Evolutionary conservation across 192 early-diverging fungal species (phyloP).

Genomic region (Coemansia sp.): DNA sequence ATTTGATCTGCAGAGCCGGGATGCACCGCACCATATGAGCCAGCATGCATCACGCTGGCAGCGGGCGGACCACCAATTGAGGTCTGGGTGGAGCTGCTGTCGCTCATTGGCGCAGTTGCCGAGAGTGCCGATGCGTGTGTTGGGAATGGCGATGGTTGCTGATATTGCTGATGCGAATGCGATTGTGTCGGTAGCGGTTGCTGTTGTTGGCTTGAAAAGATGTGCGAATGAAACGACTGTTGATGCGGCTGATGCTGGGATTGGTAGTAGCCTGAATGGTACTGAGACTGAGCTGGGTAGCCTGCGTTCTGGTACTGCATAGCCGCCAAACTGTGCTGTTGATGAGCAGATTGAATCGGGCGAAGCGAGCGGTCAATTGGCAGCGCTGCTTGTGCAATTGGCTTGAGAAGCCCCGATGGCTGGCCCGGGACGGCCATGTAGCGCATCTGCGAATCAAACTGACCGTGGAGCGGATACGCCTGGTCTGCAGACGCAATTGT

Average conservation of each 20-base stretch:
- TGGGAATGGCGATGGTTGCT: conserved; percentile 37
- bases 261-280: conserved; percentile 32
- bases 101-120: conserved; percentile 34
- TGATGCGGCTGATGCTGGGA: conserved; percentile 21
- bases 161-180: conserved; percentile 14
- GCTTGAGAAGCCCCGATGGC: conserved; percentile 34
- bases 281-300: conserved; percentile 13
- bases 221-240: conserved; percentile 23
- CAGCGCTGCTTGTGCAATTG: conserved; percentile 8
- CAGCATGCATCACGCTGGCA: conserved; percentile 24
- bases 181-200: background rate
- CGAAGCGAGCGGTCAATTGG: conserved; percentile 36
- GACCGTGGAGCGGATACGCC: conserved; percentile 29
- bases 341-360: conserved; percentile 16
- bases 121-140: conserved; percentile 18
- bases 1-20: conserved; percentile 16
- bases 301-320: conserved; percentile 21
- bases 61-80: conserved; percentile 14
- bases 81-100: conserved; percentile 29
- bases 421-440: conserved; percentile 53
- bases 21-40: conserved; percentile 20
- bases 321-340: conserved; percentile 20
- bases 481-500: conserved; percentile 35
- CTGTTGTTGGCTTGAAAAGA: conserved; percentile 18
- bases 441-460: conserved; percentile 49